These are phyloP conservation scores for Hypsizygus ulmarius DNA, from an alignment of 1,284 basidiomycete genomes.

Conservation along the genomic window DNA sequence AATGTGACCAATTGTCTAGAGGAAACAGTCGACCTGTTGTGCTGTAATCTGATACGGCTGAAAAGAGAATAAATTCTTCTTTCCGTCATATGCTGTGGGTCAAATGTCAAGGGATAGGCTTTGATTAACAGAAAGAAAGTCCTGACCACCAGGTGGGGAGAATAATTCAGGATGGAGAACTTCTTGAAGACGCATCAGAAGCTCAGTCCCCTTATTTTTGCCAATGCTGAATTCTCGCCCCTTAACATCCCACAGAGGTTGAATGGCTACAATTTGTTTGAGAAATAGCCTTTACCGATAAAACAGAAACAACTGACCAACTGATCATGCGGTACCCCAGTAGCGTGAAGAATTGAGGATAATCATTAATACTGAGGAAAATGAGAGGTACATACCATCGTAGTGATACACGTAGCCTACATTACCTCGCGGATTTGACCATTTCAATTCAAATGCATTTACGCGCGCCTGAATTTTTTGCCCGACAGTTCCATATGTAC, in stretches of 20 bases:
- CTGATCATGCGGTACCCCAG: background rate
- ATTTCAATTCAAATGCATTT: conserved; percentile 23
- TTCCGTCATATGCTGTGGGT: conserved; percentile 32
- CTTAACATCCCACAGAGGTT: conserved; percentile 12
- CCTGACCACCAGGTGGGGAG: conserved; percentile 24
- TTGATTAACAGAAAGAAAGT: background rate
- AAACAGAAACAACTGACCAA: background rate
- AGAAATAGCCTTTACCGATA: background rate
- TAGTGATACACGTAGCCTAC: conserved; percentile 24
- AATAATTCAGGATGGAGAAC: conserved; percentile 24
- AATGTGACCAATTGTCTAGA: background rate
- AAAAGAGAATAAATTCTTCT: conserved; percentile 32
- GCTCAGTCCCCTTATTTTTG: conserved; percentile 25
- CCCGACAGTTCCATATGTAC: conserved; percentile 10
- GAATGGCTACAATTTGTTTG: conserved; percentile 7
- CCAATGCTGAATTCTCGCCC: conserved; percentile 20
- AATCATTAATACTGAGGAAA: background rate
- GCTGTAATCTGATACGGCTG: conserved; percentile 21
- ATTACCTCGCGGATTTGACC: conserved; percentile 11
- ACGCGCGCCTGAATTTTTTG: conserved; percentile 16
- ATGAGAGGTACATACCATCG: conserved; percentile 21
- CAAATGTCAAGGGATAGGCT: background rate
- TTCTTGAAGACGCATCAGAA: conserved; percentile 28
- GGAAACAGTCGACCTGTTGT: conserved; percentile 18
- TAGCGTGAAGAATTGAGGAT: background rate